phyloP scores from a whole-genome alignment of 345 rosid genomes.

The Boechera retrofracta region DNA sequence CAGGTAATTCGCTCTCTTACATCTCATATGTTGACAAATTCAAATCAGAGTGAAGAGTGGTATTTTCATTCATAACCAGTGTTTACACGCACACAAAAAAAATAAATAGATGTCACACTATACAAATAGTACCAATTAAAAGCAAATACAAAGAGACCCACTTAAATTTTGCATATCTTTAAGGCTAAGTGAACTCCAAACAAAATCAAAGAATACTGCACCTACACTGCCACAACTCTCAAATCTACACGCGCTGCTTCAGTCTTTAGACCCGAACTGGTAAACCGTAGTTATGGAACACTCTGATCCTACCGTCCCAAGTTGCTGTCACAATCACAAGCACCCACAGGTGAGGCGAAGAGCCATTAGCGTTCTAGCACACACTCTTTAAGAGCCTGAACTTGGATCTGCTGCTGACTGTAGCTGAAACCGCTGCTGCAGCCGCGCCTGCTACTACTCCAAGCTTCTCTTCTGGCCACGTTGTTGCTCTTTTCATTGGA shows the following conservation, averaged over 20 bases:
- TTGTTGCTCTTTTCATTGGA: slow-evolving; percentile 56
- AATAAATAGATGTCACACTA: not conserved
- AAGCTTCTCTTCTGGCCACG: slow-evolving; percentile 91
- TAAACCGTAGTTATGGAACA: slow-evolving; percentile 77
- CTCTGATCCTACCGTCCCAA: slow-evolving; percentile 79
- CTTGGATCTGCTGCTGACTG: slow-evolving; percentile 56
- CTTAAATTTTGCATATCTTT: slow-evolving; percentile 17
- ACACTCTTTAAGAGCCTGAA: slow-evolving; percentile 66
- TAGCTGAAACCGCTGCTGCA: slow-evolving; percentile 50
- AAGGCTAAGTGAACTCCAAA: slow-evolving; percentile 18
- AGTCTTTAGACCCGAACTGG: slow-evolving; percentile 60
- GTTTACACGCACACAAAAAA: not conserved
- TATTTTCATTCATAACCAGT: not conserved
- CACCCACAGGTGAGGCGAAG: slow-evolving; percentile 56
- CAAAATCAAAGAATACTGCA: slow-evolving; percentile 39
- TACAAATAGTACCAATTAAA: not conserved
- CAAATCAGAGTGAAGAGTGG: not conserved
- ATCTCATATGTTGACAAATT: too few species aligned
- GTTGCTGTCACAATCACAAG: slow-evolving; percentile 73
- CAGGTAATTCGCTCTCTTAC: too few species aligned
- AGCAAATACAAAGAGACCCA: slow-evolving; percentile 23
- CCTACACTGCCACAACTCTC: slow-evolving; percentile 24
- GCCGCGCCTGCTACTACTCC: slow-evolving; percentile 46
- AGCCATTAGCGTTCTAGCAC: slow-evolving; percentile 55
- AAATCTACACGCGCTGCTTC: not conserved